phyloP scores from a whole-genome alignment of 495 filamentous ascomycete species.

The Articulospora tetracladia region DNA sequence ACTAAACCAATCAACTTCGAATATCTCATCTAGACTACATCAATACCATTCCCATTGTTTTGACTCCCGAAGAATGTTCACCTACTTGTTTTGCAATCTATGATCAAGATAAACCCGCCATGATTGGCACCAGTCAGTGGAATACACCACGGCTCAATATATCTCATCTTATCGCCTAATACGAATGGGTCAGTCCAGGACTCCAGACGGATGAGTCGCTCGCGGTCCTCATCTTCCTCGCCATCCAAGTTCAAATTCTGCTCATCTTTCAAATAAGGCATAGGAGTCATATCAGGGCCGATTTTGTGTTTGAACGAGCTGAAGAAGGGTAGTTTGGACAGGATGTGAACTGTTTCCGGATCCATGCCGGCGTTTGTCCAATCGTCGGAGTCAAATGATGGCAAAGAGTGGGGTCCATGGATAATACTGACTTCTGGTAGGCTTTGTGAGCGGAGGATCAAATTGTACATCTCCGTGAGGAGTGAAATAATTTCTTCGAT shows the following conservation, averaged over 20 bases:
- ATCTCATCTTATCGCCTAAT: not conserved
- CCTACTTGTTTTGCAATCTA: constrained; percentile 1
- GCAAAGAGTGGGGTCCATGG: not conserved
- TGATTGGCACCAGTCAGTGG: not conserved
- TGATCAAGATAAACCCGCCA: not conserved
- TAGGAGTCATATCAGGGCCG: not conserved
- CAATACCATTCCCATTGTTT: no score
- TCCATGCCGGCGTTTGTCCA: not conserved
- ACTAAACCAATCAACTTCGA: not conserved
- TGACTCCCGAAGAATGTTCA: not conserved
- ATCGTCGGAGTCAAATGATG: not conserved
- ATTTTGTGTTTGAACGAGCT: not conserved
- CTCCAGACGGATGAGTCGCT: not conserved
- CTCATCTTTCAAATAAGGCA: not conserved
- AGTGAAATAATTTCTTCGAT: not conserved
- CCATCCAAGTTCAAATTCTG: not conserved
- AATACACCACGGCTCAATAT: constrained; percentile 1
- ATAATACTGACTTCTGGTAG: not conserved
- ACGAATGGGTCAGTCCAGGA: not conserved
- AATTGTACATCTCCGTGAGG: not conserved
- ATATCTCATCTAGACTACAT: no score
- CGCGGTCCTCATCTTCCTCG: not conserved
- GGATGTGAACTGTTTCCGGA: not conserved
- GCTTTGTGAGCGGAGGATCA: not conserved
- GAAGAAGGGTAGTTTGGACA: not conserved